Base-by-base conservation (phyloP, 805 yeast species). In the Candida incommunis region DNA sequence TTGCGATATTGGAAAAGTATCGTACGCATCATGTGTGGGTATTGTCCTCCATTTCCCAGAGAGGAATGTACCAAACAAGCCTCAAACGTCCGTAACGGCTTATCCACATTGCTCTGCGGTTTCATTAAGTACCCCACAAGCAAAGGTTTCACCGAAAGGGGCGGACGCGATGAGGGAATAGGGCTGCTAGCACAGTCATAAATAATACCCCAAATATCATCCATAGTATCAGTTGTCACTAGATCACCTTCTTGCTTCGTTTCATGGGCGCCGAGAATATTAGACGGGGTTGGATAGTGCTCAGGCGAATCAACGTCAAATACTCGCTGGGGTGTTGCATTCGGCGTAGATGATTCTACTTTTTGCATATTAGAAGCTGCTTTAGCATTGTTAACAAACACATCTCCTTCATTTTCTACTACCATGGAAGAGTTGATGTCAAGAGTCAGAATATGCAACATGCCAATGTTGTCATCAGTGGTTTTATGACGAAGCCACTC, bases 231-330 rank as follows among this genome's bases (percentile, higher is more conserved):
- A 7, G n/a, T 18, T 13, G 20, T 18, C 9, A 31, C 37, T 5
- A 16, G 5, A 18, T 31, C 37, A 11, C 37, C 20, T 16, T 31
- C 37, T n/a, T 31, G 37, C 18, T n/a, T 31, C 7, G 9, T 18
- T 11, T 31, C 37, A n/a, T n/a, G n/a, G 37, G 18, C 37, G n/a
- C 18, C 9, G 37, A 11, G 9, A 5, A 9, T 7, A 31, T 31
- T 11, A 7, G 37, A 9, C 4, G 37, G 13, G 7, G 37, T 31
- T 11, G 37, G 37, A n/a, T 31, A 31, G 37, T 31, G 37, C 37
- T 31, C 37, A 31, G 37, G 37, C 5, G 37, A 31, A n/a, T 31
- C 37, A 31, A 31, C n/a, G 20, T 31, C 37, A 16, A 31, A 31
- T 9, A 7, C 13, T 7, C 37, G 37, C 20, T 31, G 37, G n/a